phyloP scores from a whole-genome alignment of 148 eudicot species.

The Chenopodium berlandieri region DNA sequence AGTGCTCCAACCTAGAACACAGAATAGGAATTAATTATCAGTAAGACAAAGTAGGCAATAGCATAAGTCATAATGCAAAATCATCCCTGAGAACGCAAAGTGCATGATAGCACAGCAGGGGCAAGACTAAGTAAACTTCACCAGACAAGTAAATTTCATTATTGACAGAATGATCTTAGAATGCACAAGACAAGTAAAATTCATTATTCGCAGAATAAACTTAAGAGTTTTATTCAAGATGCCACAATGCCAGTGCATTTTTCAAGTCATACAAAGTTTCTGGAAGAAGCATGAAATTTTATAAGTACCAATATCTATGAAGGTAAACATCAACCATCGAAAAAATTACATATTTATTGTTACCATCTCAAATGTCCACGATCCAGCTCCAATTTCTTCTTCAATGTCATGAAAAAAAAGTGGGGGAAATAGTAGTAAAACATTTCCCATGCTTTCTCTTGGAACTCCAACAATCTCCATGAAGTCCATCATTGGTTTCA shows the following conservation, averaged over 20 bases:
- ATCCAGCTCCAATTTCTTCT: constrained; percentile 46
- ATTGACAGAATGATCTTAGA: too few relatives aligned
- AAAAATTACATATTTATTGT: too few relatives aligned
- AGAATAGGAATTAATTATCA: constrained; percentile 12
- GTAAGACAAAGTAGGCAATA: not conserved
- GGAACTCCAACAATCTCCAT: constrained; percentile 61
- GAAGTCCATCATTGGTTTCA: constrained; percentile 49
- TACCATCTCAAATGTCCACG: constrained; percentile 63
- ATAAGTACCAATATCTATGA: not conserved
- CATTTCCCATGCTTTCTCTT: constrained; percentile 41
- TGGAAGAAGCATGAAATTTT: too few relatives aligned
- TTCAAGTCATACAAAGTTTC: too few relatives aligned
- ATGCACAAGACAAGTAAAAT: too few relatives aligned
- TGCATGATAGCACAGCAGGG: not conserved
- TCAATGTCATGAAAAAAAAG: constrained; percentile 53
- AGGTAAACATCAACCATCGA: not conserved
- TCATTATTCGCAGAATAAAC: too few relatives aligned
- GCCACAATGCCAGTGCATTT: too few relatives aligned
- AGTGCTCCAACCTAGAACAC: constrained; percentile 45
- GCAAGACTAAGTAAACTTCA: too few relatives aligned
- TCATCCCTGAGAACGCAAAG: not conserved
- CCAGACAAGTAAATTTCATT: too few relatives aligned
- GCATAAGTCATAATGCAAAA: not conserved
- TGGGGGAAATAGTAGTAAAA: constrained; percentile 72
- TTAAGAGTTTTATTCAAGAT: too few relatives aligned